Percentiles rank a stretch among this genome's conserved stretches.
These are phyloP conservation scores for Phytopythium cucurbitacearum DNA, from an alignment of 352 stramenopile species.

Conservation along the genomic window DNA sequence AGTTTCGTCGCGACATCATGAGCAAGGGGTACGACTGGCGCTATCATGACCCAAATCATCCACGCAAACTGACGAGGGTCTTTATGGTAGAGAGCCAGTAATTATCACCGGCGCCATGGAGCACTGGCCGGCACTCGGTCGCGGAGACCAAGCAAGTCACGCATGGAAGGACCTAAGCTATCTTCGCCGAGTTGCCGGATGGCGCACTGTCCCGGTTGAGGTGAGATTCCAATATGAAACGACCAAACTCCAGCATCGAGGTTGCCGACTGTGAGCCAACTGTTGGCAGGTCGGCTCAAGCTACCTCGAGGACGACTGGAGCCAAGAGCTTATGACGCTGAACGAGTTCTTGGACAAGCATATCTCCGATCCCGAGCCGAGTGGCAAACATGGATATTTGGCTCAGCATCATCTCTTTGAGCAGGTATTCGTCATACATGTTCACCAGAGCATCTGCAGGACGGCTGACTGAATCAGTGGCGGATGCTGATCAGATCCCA, in stretches of 20 bases:
- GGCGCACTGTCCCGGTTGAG: constrained; percentile 80
- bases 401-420: constrained; percentile 90
- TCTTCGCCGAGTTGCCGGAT: constrained; percentile 61
- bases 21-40: constrained; percentile 31
- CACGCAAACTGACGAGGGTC: neutral
- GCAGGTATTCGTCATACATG: constrained; percentile 38
- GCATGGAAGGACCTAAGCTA: constrained; percentile 67
- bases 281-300: constrained; percentile 56
- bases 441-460: neutral
- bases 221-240: constrained; percentile 12
- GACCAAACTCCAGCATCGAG: neutral
- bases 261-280: neutral
- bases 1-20: constrained; percentile 56
- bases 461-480: constrained; percentile 2
- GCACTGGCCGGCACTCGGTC: constrained; percentile 73
- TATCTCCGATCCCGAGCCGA: constrained; percentile 14
- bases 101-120: constrained; percentile 78
- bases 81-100: constrained; percentile 42
- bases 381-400: constrained; percentile 56
- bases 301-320: constrained; percentile 79
- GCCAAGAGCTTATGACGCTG: constrained; percentile 75
- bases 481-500: constrained; percentile 52
- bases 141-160: constrained; percentile 16
- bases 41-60: neutral
- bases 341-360: constrained; percentile 72